phyloP scores from a whole-genome alignment of 2,329 filamentous ascomycete species.

The Alternaria angustiovoidea region DNA sequence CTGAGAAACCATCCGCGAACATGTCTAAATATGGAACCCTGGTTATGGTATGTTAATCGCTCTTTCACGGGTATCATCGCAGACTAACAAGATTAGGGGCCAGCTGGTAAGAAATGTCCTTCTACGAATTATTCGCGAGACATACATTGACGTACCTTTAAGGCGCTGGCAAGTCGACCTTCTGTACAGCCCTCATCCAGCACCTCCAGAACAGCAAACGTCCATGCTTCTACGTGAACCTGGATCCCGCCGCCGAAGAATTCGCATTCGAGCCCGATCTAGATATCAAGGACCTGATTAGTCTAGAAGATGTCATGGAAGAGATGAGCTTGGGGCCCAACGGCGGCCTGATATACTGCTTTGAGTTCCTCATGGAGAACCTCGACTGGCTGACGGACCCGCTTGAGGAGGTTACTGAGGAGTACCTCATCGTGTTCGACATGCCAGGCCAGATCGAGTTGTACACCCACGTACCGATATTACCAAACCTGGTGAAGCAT shows the following conservation, averaged over 20 bases:
- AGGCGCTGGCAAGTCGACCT: slow-evolving; percentile 93
- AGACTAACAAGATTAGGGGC: slow-evolving; percentile 62
- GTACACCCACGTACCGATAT: slow-evolving; percentile 94
- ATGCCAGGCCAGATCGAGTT: slow-evolving; percentile 99
- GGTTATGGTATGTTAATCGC: slow-evolving; percentile 70
- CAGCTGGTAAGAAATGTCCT: slow-evolving; percentile 63
- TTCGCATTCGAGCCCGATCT: slow-evolving; percentile 93
- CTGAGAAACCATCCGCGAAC: slow-evolving; percentile 30
- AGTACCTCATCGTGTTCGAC: slow-evolving; percentile 97
- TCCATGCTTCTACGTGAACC: slow-evolving; percentile 97
- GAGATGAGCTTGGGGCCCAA: slow-evolving; percentile 91
- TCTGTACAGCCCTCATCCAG: slow-evolving; percentile 91
- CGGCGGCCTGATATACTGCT: slow-evolving; percentile 93
- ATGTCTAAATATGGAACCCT: slow-evolving; percentile 97
- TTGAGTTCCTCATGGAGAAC: slow-evolving; percentile 94
- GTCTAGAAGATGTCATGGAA: slow-evolving; percentile 95
- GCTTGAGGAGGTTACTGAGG: slow-evolving; percentile 85
- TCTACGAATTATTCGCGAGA: no score
- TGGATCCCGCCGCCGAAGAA: slow-evolving; percentile 92
- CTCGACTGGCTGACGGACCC: slow-evolving; percentile 89
- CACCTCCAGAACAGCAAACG: slow-evolving; percentile 89
- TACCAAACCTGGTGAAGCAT: slow-evolving; percentile 83
- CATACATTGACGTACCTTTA: no score
- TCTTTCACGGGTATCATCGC: background rate
- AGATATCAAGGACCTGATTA: slow-evolving; percentile 95